phyloP scores from a whole-genome alignment of 768 basidiomycete genomes.

The Mycena polygramma region DNA sequence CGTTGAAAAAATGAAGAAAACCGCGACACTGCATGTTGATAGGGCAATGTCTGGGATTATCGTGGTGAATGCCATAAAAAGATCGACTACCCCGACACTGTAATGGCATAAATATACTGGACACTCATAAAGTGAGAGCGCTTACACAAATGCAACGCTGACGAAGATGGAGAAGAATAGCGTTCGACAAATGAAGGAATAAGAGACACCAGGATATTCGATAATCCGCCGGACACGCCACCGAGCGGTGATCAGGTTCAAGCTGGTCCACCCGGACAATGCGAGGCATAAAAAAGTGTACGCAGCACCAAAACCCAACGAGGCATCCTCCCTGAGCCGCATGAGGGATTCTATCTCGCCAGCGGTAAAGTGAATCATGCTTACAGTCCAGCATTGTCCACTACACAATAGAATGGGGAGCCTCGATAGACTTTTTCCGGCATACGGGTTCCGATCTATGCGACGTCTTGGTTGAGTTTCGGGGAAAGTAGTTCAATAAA shows the following conservation, averaged over 20 bases:
- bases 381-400: slow-evolving; percentile 15
- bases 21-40: slow-evolving; percentile 28
- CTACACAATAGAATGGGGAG: slow-evolving; percentile 30
- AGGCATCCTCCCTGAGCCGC: slow-evolving; percentile 18
- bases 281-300: slow-evolving; percentile 22
- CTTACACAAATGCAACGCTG: slow-evolving; percentile 31
- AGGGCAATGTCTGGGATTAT: slow-evolving; percentile 29
- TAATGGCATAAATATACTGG: background rate
- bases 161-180: slow-evolving; percentile 31
- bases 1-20: slow-evolving; percentile 34
- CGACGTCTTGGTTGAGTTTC: background rate
- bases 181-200: slow-evolving; percentile 46
- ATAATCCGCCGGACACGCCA: slow-evolving; percentile 29
- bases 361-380: background rate
- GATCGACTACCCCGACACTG: slow-evolving; percentile 25
- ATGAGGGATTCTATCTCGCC: background rate
- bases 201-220: slow-evolving; percentile 49
- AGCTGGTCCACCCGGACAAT: slow-evolving; percentile 19
- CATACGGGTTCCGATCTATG: slow-evolving; percentile 16
- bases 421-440: slow-evolving; percentile 23
- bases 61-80: slow-evolving; percentile 21
- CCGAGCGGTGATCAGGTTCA: slow-evolving; percentile 25
- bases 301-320: slow-evolving; percentile 22
- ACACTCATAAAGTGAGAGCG: background rate
- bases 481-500: background rate